Conservation (phyloP, 2,329 filamentous ascomycete genomes). For the Aureobasidium leucospermi region DNA sequence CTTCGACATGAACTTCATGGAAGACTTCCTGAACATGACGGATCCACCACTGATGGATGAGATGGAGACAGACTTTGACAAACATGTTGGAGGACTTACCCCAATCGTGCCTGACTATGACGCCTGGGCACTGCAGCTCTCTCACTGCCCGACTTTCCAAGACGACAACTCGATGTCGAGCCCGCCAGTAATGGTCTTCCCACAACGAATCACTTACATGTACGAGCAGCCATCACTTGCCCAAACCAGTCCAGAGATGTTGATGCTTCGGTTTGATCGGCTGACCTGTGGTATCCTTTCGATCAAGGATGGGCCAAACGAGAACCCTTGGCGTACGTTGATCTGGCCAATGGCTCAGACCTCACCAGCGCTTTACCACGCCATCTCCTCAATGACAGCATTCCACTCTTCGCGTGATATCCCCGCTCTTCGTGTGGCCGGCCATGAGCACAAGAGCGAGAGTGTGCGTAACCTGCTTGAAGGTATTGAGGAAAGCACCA, state of each 20-base stretch:
- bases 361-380: slow-evolving; percentile 60
- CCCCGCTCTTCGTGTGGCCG: slow-evolving; percentile 51
- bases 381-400: slow-evolving; percentile 60
- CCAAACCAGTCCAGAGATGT: slow-evolving; percentile 47
- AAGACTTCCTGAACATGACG: slow-evolving; percentile 9
- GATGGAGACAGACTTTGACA: slow-evolving; percentile 14
- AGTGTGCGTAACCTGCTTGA: slow-evolving; percentile 53
- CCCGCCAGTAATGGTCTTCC: background rate
- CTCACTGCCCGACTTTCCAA: slow-evolving; percentile 1
- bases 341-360: slow-evolving; percentile 62
- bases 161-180: background rate
- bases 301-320: slow-evolving; percentile 59
- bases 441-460: slow-evolving; percentile 61
- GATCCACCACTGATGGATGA: background rate
- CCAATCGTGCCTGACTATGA: slow-evolving; percentile 12
- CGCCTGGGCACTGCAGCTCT: slow-evolving; percentile 8
- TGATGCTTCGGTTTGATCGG: slow-evolving; percentile 56
- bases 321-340: slow-evolving; percentile 65
- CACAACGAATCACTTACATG: slow-evolving; percentile 18
- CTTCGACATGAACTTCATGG: slow-evolving; percentile 12
- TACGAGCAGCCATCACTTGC: slow-evolving; percentile 25
- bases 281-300: slow-evolving; percentile 65
- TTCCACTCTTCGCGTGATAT: slow-evolving; percentile 58
- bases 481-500: slow-evolving; percentile 49
- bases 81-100: slow-evolving; percentile 17